Base-by-base conservation (phyloP, 495 filamentous ascomycete genomes). In the Neurospora cerealis region DNA sequence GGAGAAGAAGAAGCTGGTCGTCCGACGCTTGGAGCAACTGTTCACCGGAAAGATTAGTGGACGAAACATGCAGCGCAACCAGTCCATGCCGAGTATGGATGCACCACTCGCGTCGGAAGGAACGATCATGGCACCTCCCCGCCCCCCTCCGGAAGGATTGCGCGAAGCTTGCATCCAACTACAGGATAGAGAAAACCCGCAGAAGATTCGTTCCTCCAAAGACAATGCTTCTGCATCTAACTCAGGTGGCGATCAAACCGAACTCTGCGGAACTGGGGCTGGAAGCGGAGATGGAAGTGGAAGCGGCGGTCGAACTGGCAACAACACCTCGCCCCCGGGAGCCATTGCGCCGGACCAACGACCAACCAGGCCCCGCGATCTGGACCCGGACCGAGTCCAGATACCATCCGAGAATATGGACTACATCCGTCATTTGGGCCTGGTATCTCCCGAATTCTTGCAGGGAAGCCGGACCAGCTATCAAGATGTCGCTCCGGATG, bases 351-450 rank as follows among this genome's bases (percentile, higher is more conserved):
- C 80, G 41, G 90, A 92, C 71, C 92, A 94, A 79, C 83, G 92
- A 19, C 92, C 92, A 24, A 94, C 92, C 4, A 81, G 91, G 41
- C 91, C 91, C 44, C 83, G 89, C 62, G 92, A 94, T 76, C 81
- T 93, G 69, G 93, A 94, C 78, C 88, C 90, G 39, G 85, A 89
- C 75, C 87, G 91, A 34, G 83, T 86, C 32, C 91, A 92, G 75
- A 84, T 89, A 41, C 89, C 92, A 4, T 85, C 83, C 21, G 91
- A 95, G 40, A 94, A 93, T 76, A 88, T 94, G 75, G 84, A 91
- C 17, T 94, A 94, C 78, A 90, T 94, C 72, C 87, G 88, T 32
- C 91, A 92, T 80, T 83, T 95, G 5, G 90, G 91, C 17, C 80
- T 92, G 32, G 87, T 88, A 0, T 85, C 86, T 44, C 87, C 86